These are phyloP conservation scores for Endogone sp. DNA, from an alignment of 192 early-diverging fungal species.

Conservation along the genomic window DNA sequence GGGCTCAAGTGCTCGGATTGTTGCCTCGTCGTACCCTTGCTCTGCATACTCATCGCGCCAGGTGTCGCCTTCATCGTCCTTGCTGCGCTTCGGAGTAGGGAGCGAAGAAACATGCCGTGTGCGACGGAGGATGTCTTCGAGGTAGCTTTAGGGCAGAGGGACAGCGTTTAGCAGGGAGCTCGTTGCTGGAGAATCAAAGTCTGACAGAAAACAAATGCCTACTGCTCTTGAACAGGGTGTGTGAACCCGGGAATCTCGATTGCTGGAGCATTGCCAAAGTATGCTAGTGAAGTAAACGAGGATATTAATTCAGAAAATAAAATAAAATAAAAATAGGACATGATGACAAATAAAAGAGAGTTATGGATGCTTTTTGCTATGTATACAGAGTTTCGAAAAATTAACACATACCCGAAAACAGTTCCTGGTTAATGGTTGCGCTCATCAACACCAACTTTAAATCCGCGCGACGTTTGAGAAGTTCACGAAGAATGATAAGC, in stretches of 20 bases:
- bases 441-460: conserved; percentile 69
- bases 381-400: too few species aligned
- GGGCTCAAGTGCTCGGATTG: conserved; percentile 22
- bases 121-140: conserved; percentile 67
- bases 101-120: conserved; percentile 48
- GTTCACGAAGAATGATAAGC: conserved; percentile 58
- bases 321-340: not conserved
- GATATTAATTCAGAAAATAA: not conserved
- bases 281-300: conserved; percentile 20
- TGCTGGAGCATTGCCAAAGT: conserved; percentile 55
- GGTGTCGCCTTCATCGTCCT: conserved; percentile 36
- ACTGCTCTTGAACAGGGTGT: conserved; percentile 66
- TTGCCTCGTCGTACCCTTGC: conserved; percentile 34
- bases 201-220: not conserved
- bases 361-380: too few species aligned
- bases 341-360: too few species aligned
- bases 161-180: not conserved
- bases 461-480: conserved; percentile 47
- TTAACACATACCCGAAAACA: conserved; percentile 38
- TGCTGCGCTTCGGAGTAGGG: conserved; percentile 5
- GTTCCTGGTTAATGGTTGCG: conserved; percentile 67
- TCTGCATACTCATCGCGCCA: conserved; percentile 32
- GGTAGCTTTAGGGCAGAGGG: conserved; percentile 15
- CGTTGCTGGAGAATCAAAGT: too few species aligned
- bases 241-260: conserved; percentile 75